Base-by-base conservation (phyloP, 441 rosid genomes). In the Eutrema salsugineum region DNA sequence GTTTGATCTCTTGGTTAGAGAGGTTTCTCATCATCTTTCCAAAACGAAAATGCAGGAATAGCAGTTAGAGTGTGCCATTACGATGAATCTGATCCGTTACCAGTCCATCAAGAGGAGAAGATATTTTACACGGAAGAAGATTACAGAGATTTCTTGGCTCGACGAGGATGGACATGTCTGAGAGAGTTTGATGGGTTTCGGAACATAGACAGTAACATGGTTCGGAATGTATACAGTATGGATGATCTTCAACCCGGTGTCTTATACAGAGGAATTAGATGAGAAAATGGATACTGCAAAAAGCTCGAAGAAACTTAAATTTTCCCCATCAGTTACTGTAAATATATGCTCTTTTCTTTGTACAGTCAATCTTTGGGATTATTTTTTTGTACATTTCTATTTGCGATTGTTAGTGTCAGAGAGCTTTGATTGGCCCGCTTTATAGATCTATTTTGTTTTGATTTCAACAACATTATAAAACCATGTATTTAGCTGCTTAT, bases 231-330 rank as follows among this genome's bases (percentile, higher is more conserved):
- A 11, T 87, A 88, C 27, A 87, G 72, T 58, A 85, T 93, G 91
- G 98, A 93, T 76, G 97, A 93, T 76, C 89, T 93, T 70, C 89
- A 84, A 47, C 81, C 87, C 1, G 88, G 90, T 73, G 86, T 77
- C 28, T 68, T 89, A 38, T 93, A 93, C 66, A 83, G 86, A 1
- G 97, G 95, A 39, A 80, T 80, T 51, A 85, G 77, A 70, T 91
- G 81, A 85, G 17, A 53, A 38, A 15, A 42, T 17, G 22, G 11
- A 14, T 50, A 27, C 44, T 0, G 30, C 15, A 19, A 39, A 12
- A 10, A 71, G 55, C 63, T 53, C 19, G 36, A 70, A 46, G 36
- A 40, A 16, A 3, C n/a, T 1, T 6, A n/a, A n/a, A n/a, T 32
- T 11, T 16, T 27, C 8, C 11, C 64, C 3, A 15, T 59, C 19